These are phyloP conservation scores for Sarcodon aspratus DNA, from an alignment of 768 basidiomycete species.

Conservation along the genomic window DNA sequence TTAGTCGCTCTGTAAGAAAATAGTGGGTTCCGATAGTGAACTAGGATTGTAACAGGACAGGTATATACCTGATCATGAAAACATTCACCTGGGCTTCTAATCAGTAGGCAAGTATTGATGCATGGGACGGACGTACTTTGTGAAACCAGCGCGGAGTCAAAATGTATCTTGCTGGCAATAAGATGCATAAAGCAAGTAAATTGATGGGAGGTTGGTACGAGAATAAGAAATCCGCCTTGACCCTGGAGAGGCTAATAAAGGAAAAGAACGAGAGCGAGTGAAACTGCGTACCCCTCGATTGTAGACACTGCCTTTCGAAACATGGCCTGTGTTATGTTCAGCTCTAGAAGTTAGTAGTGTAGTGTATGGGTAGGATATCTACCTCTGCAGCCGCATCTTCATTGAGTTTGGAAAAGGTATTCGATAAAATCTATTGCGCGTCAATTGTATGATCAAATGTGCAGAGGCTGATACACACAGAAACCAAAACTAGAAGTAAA, in stretches of 20 bases:
- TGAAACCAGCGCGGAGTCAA: conserved; percentile 97
- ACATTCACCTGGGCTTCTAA: conserved; percentile 56
- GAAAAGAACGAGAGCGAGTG: not conserved
- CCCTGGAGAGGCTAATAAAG: conserved; percentile 25
- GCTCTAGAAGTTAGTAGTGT: conserved; percentile 2
- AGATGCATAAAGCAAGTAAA: conserved; percentile 71
- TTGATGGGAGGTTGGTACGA: conserved; percentile 94
- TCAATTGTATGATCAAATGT: conserved; percentile 2
- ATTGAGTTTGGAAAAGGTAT: conserved; percentile 90
- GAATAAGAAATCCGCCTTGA: conserved; percentile 86
- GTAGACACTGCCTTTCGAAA: conserved; percentile 90
- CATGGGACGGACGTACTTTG: conserved; percentile 41
- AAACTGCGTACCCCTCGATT: conserved; percentile 65
- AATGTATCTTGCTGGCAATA: conserved; percentile 80
- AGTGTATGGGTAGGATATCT: conserved; percentile 2
- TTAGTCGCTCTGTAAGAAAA: conserved; percentile 48
- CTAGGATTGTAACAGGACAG: not conserved
- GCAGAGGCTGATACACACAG: conserved; percentile 32
- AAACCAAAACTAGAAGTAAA: conserved; percentile 50
- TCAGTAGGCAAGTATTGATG: conserved; percentile 8
- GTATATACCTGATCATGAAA: conserved; percentile 63
- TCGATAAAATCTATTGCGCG: conserved; percentile 66
- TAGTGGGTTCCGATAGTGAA: not conserved
- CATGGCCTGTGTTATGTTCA: conserved; percentile 54
- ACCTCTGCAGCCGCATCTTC: conserved; percentile 92